phyloP scores from a whole-genome alignment of 768 basidiomycete genomes.

The Inosperma sp. region DNA sequence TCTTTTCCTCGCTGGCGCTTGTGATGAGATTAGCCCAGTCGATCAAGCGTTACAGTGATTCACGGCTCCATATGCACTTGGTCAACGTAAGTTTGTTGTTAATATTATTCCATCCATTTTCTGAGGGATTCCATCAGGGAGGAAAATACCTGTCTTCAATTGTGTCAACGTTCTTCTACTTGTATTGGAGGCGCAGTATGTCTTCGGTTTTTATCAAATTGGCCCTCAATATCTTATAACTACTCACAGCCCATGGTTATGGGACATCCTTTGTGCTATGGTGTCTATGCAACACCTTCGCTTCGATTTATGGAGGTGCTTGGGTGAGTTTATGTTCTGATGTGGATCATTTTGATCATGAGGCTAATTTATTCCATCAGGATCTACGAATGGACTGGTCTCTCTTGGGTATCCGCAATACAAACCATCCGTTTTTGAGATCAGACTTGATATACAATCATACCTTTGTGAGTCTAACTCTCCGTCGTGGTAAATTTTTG shows the following conservation, averaged over 20 bases:
- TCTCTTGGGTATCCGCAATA: conserved; percentile 51
- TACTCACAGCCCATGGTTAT: conserved; percentile 30
- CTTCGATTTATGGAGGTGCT: conserved; percentile 63
- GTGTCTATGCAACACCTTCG: conserved; percentile 57
- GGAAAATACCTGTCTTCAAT: conserved; percentile 80
- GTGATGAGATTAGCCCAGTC: conserved; percentile 80
- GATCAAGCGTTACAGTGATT: conserved; percentile 82
- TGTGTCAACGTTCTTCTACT: conserved; percentile 62
- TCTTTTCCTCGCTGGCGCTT: conserved; percentile 63
- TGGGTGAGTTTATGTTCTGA: conserved; percentile 55
- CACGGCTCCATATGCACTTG: conserved; percentile 66
- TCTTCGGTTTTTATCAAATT: background rate
- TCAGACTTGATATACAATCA: conserved; percentile 70
- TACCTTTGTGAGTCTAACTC: conserved; percentile 45
- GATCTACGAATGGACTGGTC: conserved; percentile 94
- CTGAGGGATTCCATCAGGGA: conserved; percentile 43
- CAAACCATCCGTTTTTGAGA: conserved; percentile 60
- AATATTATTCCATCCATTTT: background rate
- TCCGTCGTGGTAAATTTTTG: background rate
- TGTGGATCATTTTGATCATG: background rate
- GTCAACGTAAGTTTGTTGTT: conserved; percentile 60
- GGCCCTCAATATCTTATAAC: background rate
- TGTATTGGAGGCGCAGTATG: conserved; percentile 58
- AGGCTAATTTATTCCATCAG: conserved; percentile 31
- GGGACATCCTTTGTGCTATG: conserved; percentile 56